These are phyloP conservation scores for Xylariaceae sp. DNA, from an alignment of 2,329 filamentous ascomycete genomes.

Conservation along the genomic window DNA sequence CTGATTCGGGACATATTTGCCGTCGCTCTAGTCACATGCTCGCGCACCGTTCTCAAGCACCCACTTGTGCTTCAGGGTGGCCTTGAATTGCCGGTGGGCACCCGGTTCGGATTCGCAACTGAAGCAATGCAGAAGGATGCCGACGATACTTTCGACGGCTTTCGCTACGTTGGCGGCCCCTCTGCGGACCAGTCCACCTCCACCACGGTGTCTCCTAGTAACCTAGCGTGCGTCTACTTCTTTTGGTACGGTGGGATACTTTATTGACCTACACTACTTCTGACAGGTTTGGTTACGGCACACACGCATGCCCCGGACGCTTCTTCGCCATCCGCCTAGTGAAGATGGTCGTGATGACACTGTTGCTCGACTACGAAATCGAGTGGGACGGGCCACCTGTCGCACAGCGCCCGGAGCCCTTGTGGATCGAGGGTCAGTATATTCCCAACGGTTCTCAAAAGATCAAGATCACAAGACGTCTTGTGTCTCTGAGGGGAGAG, in stretches of 20 bases:
- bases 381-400: conserved; percentile 2
- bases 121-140: conserved; percentile 1
- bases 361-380: conserved; percentile 1
- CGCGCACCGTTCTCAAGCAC: neutral
- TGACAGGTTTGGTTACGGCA: conserved; percentile 1
- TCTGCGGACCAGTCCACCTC: neutral
- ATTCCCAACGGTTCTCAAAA: conserved; percentile 2
- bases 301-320: conserved; percentile 2
- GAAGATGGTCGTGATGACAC: neutral
- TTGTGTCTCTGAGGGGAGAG: neutral
- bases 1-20: no score
- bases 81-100: conserved; percentile 4
- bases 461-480: neutral
- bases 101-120: conserved; percentile 2
- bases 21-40: neutral
- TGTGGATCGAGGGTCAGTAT: conserved; percentile 1
- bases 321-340: conserved; percentile 3
- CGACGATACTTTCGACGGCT: neutral
- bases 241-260: no score
- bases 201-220: neutral
- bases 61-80: neutral
- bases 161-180: neutral
- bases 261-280: no score
- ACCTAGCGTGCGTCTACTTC: conserved; percentile 1
- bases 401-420: neutral